Conservation (phyloP, 148 eudicot species). For the Vaccinium myrtillus region DNA sequence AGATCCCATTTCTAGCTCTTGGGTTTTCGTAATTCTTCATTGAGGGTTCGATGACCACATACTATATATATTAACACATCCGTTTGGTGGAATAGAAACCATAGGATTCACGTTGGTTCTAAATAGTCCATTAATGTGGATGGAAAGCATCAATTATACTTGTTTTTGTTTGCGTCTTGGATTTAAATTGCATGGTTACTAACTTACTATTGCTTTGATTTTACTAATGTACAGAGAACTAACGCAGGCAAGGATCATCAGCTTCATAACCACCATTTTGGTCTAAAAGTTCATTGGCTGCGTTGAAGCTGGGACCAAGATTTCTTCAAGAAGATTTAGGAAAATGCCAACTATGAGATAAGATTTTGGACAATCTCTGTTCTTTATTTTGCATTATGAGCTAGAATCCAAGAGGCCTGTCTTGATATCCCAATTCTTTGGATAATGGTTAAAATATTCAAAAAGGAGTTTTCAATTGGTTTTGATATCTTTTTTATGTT, state of each 20-base stretch:
- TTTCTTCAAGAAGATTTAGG: too few relatives aligned
- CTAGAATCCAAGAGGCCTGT: background rate
- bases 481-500: background rate
- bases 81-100: background rate
- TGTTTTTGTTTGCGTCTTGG: background rate
- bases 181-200: background rate
- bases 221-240: too few relatives aligned
- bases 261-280: too few relatives aligned
- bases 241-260: too few relatives aligned
- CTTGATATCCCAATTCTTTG: background rate
- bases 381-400: background rate
- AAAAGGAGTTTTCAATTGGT: background rate
- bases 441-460: background rate
- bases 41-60: background rate
- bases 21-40: background rate
- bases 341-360: too few relatives aligned
- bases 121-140: background rate
- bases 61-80: background rate
- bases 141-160: background rate
- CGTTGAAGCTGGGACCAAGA: too few relatives aligned
- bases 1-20: conserved; percentile 24
- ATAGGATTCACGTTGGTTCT: background rate
- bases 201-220: background rate
- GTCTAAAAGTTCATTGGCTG: too few relatives aligned
- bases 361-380: background rate